A percentile compares a stretch with the other conserved stretches of the same genome.
phyloP scores from a whole-genome alignment of 208 protist species.

The Acanthamoeba triangularis region DNA sequence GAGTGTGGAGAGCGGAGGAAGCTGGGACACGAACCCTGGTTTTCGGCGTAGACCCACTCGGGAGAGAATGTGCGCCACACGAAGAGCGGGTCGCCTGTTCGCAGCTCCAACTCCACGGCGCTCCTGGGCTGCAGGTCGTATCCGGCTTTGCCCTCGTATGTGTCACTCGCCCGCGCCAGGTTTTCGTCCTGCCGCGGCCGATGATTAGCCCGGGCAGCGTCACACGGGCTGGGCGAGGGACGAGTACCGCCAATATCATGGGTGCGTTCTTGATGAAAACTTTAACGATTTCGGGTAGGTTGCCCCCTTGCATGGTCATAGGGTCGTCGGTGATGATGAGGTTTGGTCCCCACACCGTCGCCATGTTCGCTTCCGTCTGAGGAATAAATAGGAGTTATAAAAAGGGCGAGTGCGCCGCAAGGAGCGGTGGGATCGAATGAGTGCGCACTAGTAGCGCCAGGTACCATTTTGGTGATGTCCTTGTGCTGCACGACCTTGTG shows the following conservation, averaged over 20 bases:
- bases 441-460: neutral
- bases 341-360: constrained; percentile 72
- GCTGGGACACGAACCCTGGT: neutral
- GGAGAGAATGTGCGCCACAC: constrained; percentile 42
- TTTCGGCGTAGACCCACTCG: constrained; percentile 72
- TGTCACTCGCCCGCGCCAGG: neutral
- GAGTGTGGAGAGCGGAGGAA: too few relatives aligned
- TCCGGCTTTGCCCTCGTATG: constrained; percentile 44
- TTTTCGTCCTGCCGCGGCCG: constrained; percentile 20
- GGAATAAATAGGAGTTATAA: neutral
- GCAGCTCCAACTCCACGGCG: constrained; percentile 26
- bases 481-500: constrained; percentile 53
- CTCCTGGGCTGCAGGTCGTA: constrained; percentile 51
- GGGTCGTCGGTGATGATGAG: constrained; percentile 9
- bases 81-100: constrained; percentile 57
- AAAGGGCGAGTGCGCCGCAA: neutral
- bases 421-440: neutral
- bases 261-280: constrained; percentile 56
- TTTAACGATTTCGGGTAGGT: neutral
- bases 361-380: constrained; percentile 64
- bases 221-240: neutral
- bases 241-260: constrained; percentile 59
- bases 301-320: constrained; percentile 55
- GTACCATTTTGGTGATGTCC: constrained; percentile 71
- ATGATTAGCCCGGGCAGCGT: neutral